Evolutionary conservation across 176 grass and related monocot species (phyloP).

Genomic region (Musa schizocarpa): DNA sequence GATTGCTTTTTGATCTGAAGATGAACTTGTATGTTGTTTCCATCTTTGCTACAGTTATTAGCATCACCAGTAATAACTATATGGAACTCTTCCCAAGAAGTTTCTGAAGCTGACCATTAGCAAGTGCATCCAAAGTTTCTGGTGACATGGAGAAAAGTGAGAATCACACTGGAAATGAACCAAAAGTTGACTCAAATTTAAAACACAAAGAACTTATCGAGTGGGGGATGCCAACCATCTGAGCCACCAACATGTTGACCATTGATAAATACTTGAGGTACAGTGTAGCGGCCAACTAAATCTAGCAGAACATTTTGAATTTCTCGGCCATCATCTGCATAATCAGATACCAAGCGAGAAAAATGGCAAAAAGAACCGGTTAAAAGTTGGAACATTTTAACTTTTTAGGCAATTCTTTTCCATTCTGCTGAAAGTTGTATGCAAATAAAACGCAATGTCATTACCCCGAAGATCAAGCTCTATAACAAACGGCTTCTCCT

Average conservation of each 20-base stretch:
- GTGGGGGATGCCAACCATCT: slow-evolving; percentile 44
- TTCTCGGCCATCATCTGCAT: slow-evolving; percentile 54
- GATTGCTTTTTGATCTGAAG: background rate
- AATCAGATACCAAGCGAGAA: background rate
- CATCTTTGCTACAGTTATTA: background rate
- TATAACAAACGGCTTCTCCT: slow-evolving; percentile 64
- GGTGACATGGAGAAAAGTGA: background rate
- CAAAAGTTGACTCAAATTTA: background rate
- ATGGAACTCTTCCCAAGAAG: background rate
- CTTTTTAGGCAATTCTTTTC: background rate
- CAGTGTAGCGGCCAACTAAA: slow-evolving; percentile 61
- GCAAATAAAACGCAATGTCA: background rate
- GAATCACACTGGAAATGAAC: background rate
- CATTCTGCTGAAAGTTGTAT: background rate
- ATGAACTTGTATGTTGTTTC: background rate
- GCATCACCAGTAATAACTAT: background rate
- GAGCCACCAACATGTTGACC: slow-evolving; percentile 81
- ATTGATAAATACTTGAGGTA: slow-evolving; percentile 92
- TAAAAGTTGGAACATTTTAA: background rate
- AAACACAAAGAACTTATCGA: slow-evolving; percentile 17
- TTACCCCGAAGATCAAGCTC: slow-evolving; percentile 91
- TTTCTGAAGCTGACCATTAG: background rate
- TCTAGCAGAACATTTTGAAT: slow-evolving; percentile 87
- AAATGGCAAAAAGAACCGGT: background rate
- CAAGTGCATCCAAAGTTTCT: background rate